These are phyloP conservation scores for Pythium grandisporangium DNA, from an alignment of 352 stramenopile genomes.

Conservation along the genomic window DNA sequence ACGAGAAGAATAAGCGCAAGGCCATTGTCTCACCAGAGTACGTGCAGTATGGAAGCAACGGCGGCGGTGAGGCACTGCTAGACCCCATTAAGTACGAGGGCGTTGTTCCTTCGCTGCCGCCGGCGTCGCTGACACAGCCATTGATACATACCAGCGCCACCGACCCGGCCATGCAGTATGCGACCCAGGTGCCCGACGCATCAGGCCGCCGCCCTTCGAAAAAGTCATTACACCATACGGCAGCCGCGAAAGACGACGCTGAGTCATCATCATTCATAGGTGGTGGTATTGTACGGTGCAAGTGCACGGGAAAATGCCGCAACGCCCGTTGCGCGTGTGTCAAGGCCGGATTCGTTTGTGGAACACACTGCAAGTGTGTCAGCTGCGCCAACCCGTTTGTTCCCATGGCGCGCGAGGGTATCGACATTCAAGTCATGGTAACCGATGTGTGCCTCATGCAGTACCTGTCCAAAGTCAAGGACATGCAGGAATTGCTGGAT, in stretches of 20 bases:
- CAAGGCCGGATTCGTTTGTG: constrained; percentile 73
- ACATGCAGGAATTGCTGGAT: constrained; percentile 74
- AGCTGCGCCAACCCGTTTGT: constrained; percentile 74
- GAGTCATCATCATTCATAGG: neutral
- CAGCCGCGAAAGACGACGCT: neutral
- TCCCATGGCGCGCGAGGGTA: constrained; percentile 57
- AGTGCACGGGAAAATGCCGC: constrained; percentile 77
- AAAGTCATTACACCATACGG: constrained; percentile 46
- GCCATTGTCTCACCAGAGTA: constrained; percentile 77
- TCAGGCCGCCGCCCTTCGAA: constrained; percentile 58
- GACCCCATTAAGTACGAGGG: neutral
- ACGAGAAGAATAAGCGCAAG: constrained; percentile 80
- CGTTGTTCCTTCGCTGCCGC: neutral
- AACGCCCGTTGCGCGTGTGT: constrained; percentile 78
- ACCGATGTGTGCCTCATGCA: constrained; percentile 75
- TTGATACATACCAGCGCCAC: too few relatives aligned
- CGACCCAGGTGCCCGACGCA: constrained; percentile 41
- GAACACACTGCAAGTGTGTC: constrained; percentile 68
- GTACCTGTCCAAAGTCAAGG: constrained; percentile 73
- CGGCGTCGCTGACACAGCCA: constrained; percentile 1
- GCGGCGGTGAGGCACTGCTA: neutral
- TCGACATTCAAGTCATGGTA: constrained; percentile 60
- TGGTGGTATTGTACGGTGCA: constrained; percentile 33
- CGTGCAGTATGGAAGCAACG: constrained; percentile 46
- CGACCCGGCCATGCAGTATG: constrained; percentile 39